These are phyloP conservation scores for Vaccinium darrowii DNA, from an alignment of 148 eudicot genomes.

Conservation along the genomic window DNA sequence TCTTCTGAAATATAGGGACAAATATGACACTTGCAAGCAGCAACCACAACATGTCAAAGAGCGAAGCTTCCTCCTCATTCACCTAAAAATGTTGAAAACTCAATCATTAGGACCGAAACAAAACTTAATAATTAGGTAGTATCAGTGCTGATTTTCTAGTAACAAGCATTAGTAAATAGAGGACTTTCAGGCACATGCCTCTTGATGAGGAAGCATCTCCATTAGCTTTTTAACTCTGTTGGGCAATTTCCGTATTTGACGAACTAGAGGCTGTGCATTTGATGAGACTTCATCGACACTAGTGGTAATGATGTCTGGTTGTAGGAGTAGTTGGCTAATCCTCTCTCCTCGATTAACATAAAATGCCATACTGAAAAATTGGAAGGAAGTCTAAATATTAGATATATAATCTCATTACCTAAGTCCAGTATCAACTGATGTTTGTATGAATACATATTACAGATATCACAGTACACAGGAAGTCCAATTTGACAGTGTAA, in stretches of 20 bases:
- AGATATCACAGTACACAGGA: neutral
- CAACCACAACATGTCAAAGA: constrained; percentile 89
- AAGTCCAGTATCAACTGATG: neutral
- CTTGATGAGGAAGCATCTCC: constrained; percentile 92
- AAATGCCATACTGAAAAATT: constrained; percentile 54
- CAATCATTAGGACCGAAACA: neutral
- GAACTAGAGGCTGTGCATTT: constrained; percentile 70
- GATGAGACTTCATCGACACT: constrained; percentile 79
- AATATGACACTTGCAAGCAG: constrained; percentile 97
- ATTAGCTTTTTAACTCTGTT: constrained; percentile 56
- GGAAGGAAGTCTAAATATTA: constrained; percentile 15
- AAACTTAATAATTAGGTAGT: constrained; percentile 6
- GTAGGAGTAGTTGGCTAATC: constrained; percentile 50
- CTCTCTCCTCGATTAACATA: constrained; percentile 50
- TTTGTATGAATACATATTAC: neutral
- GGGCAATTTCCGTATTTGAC: constrained; percentile 63
- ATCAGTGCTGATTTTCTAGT: neutral
- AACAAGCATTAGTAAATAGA: neutral
- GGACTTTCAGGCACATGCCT: constrained; percentile 47
- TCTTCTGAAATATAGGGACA: constrained; percentile 90
- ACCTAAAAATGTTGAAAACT: constrained; percentile 41
- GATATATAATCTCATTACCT: neutral
- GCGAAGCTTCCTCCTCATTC: constrained; percentile 97
- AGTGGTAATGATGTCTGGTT: constrained; percentile 55
- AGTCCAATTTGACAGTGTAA: constrained; percentile 1